Percentiles rank a stretch among this genome's conserved stretches.
These are phyloP conservation scores for Globisporangium mamillatum DNA, from an alignment of 352 stramenopile species.

Conservation along the genomic window DNA sequence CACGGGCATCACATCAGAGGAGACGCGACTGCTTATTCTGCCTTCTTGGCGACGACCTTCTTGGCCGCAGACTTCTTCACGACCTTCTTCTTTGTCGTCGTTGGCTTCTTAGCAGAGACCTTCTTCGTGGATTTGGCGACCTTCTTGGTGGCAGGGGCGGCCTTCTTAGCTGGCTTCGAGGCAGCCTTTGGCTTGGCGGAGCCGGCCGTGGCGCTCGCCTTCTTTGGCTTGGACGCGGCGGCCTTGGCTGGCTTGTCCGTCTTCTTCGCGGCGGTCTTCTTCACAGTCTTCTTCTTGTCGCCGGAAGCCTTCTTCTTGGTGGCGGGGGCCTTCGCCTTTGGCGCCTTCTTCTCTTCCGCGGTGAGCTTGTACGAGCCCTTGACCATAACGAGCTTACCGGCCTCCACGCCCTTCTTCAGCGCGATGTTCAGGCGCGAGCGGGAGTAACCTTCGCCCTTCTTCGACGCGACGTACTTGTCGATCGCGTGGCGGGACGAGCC, in stretches of 20 bases:
- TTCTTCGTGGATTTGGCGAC: slow-evolving; percentile 21
- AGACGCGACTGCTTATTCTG: slow-evolving; percentile 15
- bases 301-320: slow-evolving; percentile 20
- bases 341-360: slow-evolving; percentile 87
- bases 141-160: slow-evolving; percentile 25
- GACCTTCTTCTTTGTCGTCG: slow-evolving; percentile 33
- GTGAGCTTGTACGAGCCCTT: slow-evolving; percentile 95
- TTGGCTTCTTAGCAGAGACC: slow-evolving; percentile 30
- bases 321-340: slow-evolving; percentile 19
- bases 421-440: slow-evolving; percentile 86
- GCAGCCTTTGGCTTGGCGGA: slow-evolving; percentile 22
- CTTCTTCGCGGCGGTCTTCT: slow-evolving; percentile 65
- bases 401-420: slow-evolving; percentile 88
- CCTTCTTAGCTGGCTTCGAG: slow-evolving; percentile 21
- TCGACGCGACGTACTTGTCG: slow-evolving; percentile 91
- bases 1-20: neutral
- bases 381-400: slow-evolving; percentile 88
- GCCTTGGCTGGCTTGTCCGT: slow-evolving; percentile 22
- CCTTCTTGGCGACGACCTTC: slow-evolving; percentile 25
- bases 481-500: slow-evolving; percentile 92
- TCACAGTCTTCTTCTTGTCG: slow-evolving; percentile 50
- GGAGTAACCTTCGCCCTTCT: slow-evolving; percentile 78
- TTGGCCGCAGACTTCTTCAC: slow-evolving; percentile 30
- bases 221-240: slow-evolving; percentile 34
- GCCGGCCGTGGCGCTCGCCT: slow-evolving; percentile 16